These are phyloP conservation scores for Climacium dendroides DNA, from an alignment of 225 moss, liverwort and hornwort genomes.

Conservation along the genomic window DNA sequence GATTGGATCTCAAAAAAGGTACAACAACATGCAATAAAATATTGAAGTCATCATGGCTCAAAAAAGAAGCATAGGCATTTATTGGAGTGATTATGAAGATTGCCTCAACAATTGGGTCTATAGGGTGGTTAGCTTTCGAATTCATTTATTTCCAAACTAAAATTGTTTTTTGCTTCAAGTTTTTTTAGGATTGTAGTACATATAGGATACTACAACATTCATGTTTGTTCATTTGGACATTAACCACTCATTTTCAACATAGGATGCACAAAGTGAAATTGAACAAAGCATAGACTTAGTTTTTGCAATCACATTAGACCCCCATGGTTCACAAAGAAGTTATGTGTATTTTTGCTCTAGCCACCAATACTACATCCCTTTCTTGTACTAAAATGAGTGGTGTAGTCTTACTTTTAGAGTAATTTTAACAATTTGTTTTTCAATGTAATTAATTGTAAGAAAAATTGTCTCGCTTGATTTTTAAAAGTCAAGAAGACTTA, in stretches of 20 bases:
- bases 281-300: neutral
- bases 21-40: neutral
- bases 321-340: neutral
- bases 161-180: neutral
- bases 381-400: neutral
- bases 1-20: too few relatives aligned
- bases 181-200: neutral
- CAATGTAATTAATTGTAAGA: too few relatives aligned
- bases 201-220: neutral
- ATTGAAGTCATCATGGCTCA: neutral
- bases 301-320: neutral
- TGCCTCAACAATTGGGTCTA: neutral
- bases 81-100: neutral
- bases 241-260: neutral
- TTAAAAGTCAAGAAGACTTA: too few relatives aligned
- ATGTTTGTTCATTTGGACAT: neutral
- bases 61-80: neutral
- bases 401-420: too few relatives aligned
- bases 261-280: neutral
- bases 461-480: too few relatives aligned
- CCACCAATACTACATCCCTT: neutral
- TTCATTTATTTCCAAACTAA: neutral
- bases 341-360: too few relatives aligned
- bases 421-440: too few relatives aligned
- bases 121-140: fast-evolving